Evolutionary conservation across 2,329 filamentous ascomycete genomes (phyloP).

Genomic region (Gremmenia infestans): DNA sequence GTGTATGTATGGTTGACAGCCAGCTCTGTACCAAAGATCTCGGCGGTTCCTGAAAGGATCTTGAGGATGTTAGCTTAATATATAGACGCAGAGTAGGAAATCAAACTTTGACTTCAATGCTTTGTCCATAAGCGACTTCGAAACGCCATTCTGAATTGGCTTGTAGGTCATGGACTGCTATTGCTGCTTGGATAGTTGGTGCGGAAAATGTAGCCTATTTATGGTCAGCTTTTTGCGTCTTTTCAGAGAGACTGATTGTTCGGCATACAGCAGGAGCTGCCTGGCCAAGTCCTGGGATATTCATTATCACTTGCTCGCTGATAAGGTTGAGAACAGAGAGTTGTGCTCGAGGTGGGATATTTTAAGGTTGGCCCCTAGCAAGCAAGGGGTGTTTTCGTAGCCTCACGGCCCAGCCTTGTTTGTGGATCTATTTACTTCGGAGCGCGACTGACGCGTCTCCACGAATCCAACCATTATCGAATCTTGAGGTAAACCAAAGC

Average conservation of each 20-base stretch:
- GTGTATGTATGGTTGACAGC: slow-evolving; percentile 74
- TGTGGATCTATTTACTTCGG: neutral
- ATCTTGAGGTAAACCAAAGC: too few species aligned
- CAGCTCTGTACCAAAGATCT: slow-evolving; percentile 93
- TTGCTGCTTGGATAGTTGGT: slow-evolving; percentile 33
- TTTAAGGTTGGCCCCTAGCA: neutral
- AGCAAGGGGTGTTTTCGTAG: neutral
- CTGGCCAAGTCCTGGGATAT: slow-evolving; percentile 69
- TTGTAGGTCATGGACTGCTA: slow-evolving; percentile 48
- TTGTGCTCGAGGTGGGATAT: neutral
- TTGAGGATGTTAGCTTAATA: slow-evolving; percentile 40
- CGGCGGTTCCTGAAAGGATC: slow-evolving; percentile 76
- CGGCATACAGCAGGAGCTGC: slow-evolving; percentile 53
- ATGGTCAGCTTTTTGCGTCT: slow-evolving; percentile 11
- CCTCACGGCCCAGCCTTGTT: neutral
- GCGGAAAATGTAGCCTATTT: slow-evolving; percentile 22
- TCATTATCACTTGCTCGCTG: slow-evolving; percentile 44
- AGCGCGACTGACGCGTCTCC: neutral
- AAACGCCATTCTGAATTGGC: slow-evolving; percentile 75
- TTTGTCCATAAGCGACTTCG: slow-evolving; percentile 55
- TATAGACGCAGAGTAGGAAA: slow-evolving; percentile 4
- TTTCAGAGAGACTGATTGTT: slow-evolving; percentile 12
- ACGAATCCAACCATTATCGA: too few species aligned
- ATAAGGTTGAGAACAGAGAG: neutral
- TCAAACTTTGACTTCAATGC: slow-evolving; percentile 47